phyloP scores from a whole-genome alignment of 331 rosid species.

The Rosa hybrid region DNA sequence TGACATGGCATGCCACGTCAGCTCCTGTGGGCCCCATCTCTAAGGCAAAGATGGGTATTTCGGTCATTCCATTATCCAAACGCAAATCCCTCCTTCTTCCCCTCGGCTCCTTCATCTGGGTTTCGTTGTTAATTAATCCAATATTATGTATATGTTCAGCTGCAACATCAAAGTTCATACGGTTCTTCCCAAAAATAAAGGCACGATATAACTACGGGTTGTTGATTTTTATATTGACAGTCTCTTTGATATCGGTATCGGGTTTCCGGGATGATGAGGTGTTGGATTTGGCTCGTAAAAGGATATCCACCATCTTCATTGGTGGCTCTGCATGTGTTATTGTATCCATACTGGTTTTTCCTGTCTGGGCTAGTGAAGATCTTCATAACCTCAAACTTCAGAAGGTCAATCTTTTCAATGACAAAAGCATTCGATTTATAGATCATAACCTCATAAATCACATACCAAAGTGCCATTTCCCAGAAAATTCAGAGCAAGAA shows the following conservation, averaged over 20 bases:
- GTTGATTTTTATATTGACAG: slow-evolving; percentile 69
- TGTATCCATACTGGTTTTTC: slow-evolving; percentile 65
- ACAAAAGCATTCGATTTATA: too few species aligned
- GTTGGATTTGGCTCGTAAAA: slow-evolving; percentile 57
- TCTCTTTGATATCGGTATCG: slow-evolving; percentile 70
- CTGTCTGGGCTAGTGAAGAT: slow-evolving; percentile 95
- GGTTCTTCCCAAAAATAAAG: slow-evolving; percentile 76
- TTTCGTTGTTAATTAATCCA: not conserved
- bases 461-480: too few species aligned
- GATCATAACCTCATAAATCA: too few species aligned
- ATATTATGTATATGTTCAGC: slow-evolving; percentile 40
- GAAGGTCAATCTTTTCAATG: too few species aligned
- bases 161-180: slow-evolving; percentile 57
- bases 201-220: slow-evolving; percentile 84
- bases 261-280: slow-evolving; percentile 75
- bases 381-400: slow-evolving; percentile 65
- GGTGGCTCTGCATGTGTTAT: slow-evolving; percentile 68
- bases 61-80: too few species aligned
- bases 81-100: too few species aligned
- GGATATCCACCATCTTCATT: slow-evolving; percentile 63
- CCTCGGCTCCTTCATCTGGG: too few species aligned
- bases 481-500: too few species aligned
- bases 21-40: too few species aligned
- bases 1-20: too few species aligned
- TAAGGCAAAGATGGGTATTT: too few species aligned